These are phyloP conservation scores for Coleophoma eucalyptorum DNA, from an alignment of 2,329 filamentous ascomycete species.

Conservation along the genomic window DNA sequence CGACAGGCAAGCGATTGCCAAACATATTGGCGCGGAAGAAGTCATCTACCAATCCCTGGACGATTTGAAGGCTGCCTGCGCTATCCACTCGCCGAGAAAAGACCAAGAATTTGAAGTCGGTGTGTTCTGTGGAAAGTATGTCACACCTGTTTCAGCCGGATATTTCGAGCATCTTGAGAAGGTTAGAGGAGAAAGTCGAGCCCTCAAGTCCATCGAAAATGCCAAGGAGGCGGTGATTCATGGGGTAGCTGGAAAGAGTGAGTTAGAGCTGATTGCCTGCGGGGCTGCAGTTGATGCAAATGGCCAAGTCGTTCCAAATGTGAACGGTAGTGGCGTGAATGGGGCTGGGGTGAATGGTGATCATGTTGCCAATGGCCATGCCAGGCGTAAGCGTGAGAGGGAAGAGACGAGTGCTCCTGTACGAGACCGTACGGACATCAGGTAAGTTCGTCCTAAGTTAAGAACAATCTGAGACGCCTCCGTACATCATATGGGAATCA, in stretches of 20 bases:
- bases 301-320: slow-evolving; percentile 50
- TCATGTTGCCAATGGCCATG: slow-evolving; percentile 13
- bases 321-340: slow-evolving; percentile 4
- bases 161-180: slow-evolving; percentile 81
- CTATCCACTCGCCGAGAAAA: slow-evolving; percentile 61
- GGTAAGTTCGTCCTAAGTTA: slow-evolving; percentile 13
- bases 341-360: slow-evolving; percentile 11
- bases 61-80: slow-evolving; percentile 77
- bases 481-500: too few relatives aligned
- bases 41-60: slow-evolving; percentile 75
- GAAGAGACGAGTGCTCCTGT: slow-evolving; percentile 22
- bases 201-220: slow-evolving; percentile 61
- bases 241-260: slow-evolving; percentile 54
- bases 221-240: slow-evolving; percentile 62
- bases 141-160: slow-evolving; percentile 71
- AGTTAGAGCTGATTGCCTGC: slow-evolving; percentile 59
- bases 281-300: slow-evolving; percentile 53
- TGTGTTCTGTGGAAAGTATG: slow-evolving; percentile 86
- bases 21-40: slow-evolving; percentile 68
- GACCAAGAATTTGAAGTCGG: slow-evolving; percentile 78
- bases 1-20: slow-evolving; percentile 55
- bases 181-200: slow-evolving; percentile 66
- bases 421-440: slow-evolving; percentile 29
- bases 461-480: neutral
- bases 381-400: slow-evolving; percentile 22